These are phyloP conservation scores for Sparassis latifolia DNA, from an alignment of 1,284 basidiomycete genomes.

Conservation along the genomic window DNA sequence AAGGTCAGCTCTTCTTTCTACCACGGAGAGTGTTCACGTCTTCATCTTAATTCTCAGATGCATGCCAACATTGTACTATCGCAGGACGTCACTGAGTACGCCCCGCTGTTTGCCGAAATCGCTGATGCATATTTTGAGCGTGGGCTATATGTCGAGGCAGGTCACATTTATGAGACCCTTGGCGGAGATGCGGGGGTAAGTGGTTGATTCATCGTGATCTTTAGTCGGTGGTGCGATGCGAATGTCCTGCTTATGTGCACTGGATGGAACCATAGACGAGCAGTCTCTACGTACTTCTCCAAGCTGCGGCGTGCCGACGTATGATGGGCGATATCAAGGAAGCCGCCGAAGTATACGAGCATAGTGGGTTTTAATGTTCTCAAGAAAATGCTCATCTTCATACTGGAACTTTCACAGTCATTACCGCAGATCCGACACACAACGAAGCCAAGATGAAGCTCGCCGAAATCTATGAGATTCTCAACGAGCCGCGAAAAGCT, in stretches of 20 bases:
- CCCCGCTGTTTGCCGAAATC: conserved; percentile 74
- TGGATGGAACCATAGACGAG: conserved; percentile 42
- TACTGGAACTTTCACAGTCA: conserved; percentile 41
- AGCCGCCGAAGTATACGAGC: conserved; percentile 79
- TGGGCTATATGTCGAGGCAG: conserved; percentile 67
- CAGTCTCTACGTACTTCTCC: conserved; percentile 58
- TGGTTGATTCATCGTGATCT: conserved; percentile 3
- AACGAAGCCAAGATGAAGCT: conserved; percentile 84
- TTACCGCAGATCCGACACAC: conserved; percentile 65
- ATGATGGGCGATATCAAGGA: conserved; percentile 67
- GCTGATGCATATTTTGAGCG: conserved; percentile 80
- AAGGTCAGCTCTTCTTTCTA: conserved; percentile 43
- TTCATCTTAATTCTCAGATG: conserved; percentile 36
- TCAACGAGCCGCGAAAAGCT: conserved; percentile 77
- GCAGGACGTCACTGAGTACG: conserved; percentile 71
- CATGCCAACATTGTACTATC: conserved; percentile 70
- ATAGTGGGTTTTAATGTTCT: conserved; percentile 42
- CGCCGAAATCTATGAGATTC: conserved; percentile 83
- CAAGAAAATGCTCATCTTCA: background rate
- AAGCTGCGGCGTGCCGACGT: conserved; percentile 70
- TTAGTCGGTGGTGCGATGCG: no score
- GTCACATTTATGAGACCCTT: conserved; percentile 72
- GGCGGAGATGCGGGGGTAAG: conserved; percentile 68
- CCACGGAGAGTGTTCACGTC: background rate
- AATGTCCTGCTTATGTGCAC: background rate